phyloP scores from a whole-genome alignment of 1,284 basidiomycete species.

The Cryptococcus jaspeensis region DNA sequence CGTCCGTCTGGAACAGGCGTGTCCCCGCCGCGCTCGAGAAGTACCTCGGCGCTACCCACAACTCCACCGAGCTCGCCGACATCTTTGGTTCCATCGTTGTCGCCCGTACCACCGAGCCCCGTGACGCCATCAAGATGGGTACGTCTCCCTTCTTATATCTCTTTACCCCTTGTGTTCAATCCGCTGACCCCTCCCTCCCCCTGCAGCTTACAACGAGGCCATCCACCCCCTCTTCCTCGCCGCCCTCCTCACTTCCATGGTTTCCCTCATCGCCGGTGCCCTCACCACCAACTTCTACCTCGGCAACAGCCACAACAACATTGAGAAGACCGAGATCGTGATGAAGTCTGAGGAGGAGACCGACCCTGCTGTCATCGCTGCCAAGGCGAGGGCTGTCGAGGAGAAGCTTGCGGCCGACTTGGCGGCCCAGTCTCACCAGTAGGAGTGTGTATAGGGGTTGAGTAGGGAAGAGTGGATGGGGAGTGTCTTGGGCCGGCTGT shows the following conservation, averaged over 20 bases:
- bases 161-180: background rate
- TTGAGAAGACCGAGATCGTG: conserved; percentile 34
- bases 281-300: conserved; percentile 36
- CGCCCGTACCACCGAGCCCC: conserved; percentile 32
- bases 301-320: conserved; percentile 33
- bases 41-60: conserved; percentile 26
- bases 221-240: conserved; percentile 28
- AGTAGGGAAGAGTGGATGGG: too few relatives aligned
- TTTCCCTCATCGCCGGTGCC: conserved; percentile 30
- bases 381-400: conserved; percentile 20
- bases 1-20: conserved; percentile 43
- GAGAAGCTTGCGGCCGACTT: conserved; percentile 19
- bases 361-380: conserved; percentile 21
- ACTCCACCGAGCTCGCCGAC: conserved; percentile 24
- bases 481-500: too few relatives aligned
- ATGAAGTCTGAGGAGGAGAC: conserved; percentile 28
- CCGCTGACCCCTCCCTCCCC: too few relatives aligned
- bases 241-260: conserved; percentile 27
- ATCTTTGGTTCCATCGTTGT: conserved; percentile 37
- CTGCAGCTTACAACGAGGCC: conserved; percentile 39
- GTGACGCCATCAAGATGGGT: conserved; percentile 33
- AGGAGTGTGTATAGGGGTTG: too few relatives aligned
- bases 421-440: too few relatives aligned
- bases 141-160: background rate
- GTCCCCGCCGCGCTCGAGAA: conserved; percentile 28